These are phyloP conservation scores for Neurospora sp. DNA, from an alignment of 495 filamentous ascomycete species.

Conservation along the genomic window DNA sequence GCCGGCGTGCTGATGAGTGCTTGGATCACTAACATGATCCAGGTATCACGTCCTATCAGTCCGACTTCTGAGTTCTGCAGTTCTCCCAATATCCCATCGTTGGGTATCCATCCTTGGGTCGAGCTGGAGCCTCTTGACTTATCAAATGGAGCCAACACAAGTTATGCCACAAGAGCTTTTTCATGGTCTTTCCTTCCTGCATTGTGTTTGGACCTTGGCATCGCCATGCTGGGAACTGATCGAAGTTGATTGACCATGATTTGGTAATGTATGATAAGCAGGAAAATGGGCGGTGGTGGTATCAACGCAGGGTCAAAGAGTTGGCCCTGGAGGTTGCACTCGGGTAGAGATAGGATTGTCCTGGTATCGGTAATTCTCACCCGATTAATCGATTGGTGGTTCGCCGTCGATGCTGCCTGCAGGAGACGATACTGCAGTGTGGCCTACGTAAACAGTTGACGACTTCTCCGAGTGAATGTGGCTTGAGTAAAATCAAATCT, in stretches of 20 bases:
- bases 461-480: no score
- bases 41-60: background rate
- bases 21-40: background rate
- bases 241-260: background rate
- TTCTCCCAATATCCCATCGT: background rate
- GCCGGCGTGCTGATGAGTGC: background rate
- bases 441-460: no score
- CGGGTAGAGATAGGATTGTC: no score
- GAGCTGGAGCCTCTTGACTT: background rate
- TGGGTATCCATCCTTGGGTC: background rate
- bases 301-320: no score
- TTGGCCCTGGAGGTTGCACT: no score
- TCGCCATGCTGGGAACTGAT: background rate
- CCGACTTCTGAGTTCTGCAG: background rate
- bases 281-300: no score
- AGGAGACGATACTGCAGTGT: no score
- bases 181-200: background rate
- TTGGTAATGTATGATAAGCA: background rate
- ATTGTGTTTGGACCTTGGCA: background rate
- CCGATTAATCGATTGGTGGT: no score
- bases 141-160: background rate
- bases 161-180: background rate
- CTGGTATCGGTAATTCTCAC: no score
- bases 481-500: no score
- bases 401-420: no score